Evolutionary conservation across 2,329 filamentous ascomycete genomes (phyloP), one percentile per base, ranked within the genome.

Genomic region (Nannizzia gypsea): DNA sequence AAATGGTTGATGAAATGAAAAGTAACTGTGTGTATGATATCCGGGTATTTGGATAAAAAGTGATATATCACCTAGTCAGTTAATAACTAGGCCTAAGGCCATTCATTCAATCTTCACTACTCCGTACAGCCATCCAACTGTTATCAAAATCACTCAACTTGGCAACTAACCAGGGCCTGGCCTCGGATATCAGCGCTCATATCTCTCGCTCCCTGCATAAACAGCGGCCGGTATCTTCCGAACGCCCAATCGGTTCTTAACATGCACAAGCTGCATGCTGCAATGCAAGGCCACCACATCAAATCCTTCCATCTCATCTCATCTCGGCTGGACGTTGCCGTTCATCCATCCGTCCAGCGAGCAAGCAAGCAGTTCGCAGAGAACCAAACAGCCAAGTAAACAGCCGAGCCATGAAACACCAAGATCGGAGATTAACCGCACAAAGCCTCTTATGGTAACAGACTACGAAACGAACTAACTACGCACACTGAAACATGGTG

Each of bases 1-100:
- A 61, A 56, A 31, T 62, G 58, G 61, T 31, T 17, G 58, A 60
- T 50, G 15, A 57, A 44, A 26, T 61, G n/a, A 54, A 54, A 54
- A 54, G 50, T n/a, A 34, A 36, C 6, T 54, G 44, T 24, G 6
- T 36, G 20, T 22, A 50, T 54, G 26, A 54, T 54, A 34, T 28
- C 5, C 13, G 4, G 20, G 13, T 13, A 48, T 8, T 48, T 42
- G 38, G 38, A 42, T 42, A 13, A 40, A 11, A n/a, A 9, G 36
- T 40, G 9, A 1, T n/a, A 2, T 34, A 5, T 42, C n/a, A n/a
- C 6, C n/a, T 42, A 42, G 13, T 34, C 38, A 42, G n/a, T n/a
- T n/a, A n/a, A 40, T 15, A 40, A 4, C 6, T 40, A 2, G 6
- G 31, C 11, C 31, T 34, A 34, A n/a, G n/a, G n/a, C n/a, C n/a